Percentiles rank a stretch among this genome's conserved stretches.
Conservation (phyloP, 768 basidiomycete species). For the Boletus tomentosulus region DNA sequence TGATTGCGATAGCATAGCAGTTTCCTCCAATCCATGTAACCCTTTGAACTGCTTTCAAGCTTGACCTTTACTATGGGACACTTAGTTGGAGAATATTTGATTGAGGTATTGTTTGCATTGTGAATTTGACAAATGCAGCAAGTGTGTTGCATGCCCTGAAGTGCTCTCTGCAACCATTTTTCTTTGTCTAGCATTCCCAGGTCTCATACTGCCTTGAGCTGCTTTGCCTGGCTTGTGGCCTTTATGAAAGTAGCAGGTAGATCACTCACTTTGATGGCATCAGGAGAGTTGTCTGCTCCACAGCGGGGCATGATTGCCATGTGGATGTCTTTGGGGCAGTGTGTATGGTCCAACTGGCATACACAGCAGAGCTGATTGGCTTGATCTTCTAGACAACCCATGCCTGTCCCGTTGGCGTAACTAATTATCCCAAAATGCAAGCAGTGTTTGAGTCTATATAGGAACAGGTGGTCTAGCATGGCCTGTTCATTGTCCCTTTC, state of each 20-base stretch:
- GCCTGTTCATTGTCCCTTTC: neutral
- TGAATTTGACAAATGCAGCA: no score
- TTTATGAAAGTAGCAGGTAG: no score
- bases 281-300: neutral
- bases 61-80: no score
- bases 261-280: neutral
- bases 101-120: neutral
- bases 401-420: neutral
- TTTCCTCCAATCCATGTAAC: conserved; percentile 2
- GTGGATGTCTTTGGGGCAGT: neutral
- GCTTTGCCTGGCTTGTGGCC: no score
- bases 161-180: no score
- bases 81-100: no score
- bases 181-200: no score
- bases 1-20: neutral
- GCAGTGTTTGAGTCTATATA: conserved; percentile 2
- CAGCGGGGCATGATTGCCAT: neutral
- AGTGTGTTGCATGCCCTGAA: no score
- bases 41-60: neutral
- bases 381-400: neutral
- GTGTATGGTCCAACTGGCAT: neutral
- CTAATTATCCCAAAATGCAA: conserved; percentile 1
- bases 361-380: neutral
- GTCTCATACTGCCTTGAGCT: no score
- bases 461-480: neutral